Evolutionary conservation across 2,329 filamentous ascomycete species (phyloP).

Genomic region (Podosphaera aphanis): DNA sequence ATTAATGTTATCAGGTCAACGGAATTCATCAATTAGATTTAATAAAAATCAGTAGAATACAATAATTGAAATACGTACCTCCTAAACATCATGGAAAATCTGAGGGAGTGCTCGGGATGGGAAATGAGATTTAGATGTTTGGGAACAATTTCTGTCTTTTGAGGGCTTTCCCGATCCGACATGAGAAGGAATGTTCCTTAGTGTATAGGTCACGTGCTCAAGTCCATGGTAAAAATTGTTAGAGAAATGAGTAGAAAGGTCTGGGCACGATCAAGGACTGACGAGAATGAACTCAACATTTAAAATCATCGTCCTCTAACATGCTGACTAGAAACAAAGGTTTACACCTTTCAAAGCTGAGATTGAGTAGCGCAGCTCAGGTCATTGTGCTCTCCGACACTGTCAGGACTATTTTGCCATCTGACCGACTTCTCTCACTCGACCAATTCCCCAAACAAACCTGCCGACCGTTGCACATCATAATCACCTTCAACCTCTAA

Average conservation of each 20-base stretch:
- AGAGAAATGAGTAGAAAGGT: neutral
- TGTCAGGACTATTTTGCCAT: too few relatives aligned
- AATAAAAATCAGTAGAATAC: slow-evolving; percentile 3
- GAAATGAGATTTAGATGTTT: slow-evolving; percentile 24
- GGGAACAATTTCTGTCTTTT: slow-evolving; percentile 10
- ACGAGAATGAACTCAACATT: too few relatives aligned
- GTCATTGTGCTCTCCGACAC: too few relatives aligned
- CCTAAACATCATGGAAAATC: slow-evolving; percentile 63
- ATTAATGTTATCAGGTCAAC: slow-evolving; percentile 20
- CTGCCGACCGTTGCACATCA: too few relatives aligned
- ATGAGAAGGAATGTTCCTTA: slow-evolving; percentile 5
- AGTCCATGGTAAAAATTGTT: neutral
- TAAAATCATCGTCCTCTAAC: too few relatives aligned
- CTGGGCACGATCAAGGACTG: neutral
- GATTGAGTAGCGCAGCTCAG: too few relatives aligned
- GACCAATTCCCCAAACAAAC: too few relatives aligned
- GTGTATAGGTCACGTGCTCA: neutral
- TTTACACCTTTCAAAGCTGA: too few relatives aligned
- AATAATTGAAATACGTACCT: slow-evolving; percentile 31
- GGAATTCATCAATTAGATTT: slow-evolving; percentile 21
- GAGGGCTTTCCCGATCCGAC: slow-evolving; percentile 20
- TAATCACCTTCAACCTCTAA: too few relatives aligned
- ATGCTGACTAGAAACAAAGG: too few relatives aligned
- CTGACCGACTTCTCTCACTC: too few relatives aligned
- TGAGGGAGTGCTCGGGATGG: slow-evolving; percentile 37